These are phyloP conservation scores for Pyronema omphalodes DNA, from an alignment of 495 filamentous ascomycete genomes.

Conservation along the genomic window DNA sequence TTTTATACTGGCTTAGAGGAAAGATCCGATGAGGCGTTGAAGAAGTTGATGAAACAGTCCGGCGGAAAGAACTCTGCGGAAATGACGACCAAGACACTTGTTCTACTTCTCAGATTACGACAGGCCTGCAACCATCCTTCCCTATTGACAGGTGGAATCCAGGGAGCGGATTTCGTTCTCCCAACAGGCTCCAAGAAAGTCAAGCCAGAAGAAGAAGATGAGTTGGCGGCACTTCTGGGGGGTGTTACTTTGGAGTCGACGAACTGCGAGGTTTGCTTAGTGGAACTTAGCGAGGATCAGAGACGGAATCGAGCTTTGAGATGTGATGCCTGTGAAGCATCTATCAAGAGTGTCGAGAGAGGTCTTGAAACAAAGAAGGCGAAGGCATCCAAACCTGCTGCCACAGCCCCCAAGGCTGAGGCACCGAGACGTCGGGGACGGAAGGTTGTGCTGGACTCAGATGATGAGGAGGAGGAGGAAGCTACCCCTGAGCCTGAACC, in stretches of 20 bases:
- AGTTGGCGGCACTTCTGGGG: conserved; percentile 67
- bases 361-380: conserved; percentile 1
- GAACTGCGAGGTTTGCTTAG: conserved; percentile 78
- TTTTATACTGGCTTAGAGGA: conserved; percentile 74
- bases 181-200: conserved; percentile 26
- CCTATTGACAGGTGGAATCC: conserved; percentile 63
- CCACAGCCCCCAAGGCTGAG: conserved; percentile 4
- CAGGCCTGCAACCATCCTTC: conserved; percentile 91
- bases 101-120: conserved; percentile 67
- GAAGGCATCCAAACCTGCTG: conserved; percentile 7
- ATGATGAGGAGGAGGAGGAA: conserved; percentile 31
- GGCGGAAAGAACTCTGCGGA: conserved; percentile 15
- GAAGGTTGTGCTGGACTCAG: conserved; percentile 27
- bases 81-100: conserved; percentile 44
- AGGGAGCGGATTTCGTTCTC: conserved; percentile 39
- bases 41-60: conserved; percentile 56
- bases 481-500: conserved; percentile 25
- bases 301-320: conserved; percentile 39
- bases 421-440: conserved; percentile 25
- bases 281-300: conserved; percentile 43
- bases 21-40: conserved; percentile 66
- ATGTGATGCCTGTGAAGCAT: conserved; percentile 54
- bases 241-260: conserved; percentile 62
- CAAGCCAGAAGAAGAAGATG: conserved; percentile 45
- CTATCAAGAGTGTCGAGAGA: conserved; percentile 30